phyloP scores from a whole-genome alignment of 225 moss, liverwort and hornwort species.

The Sphagnum tenellum region DNA sequence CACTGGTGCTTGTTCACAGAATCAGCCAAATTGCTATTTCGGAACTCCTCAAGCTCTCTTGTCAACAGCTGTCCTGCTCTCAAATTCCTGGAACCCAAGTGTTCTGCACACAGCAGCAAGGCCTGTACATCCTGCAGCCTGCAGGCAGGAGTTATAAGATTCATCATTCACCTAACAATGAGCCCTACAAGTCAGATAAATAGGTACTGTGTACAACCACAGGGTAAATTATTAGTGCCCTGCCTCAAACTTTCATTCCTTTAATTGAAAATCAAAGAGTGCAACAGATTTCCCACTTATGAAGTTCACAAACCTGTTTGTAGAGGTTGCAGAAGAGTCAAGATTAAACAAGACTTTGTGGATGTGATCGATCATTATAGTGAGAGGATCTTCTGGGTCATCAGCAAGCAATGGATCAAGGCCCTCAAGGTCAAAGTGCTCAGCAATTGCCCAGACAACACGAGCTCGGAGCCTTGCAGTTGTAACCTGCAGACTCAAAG shows the following conservation, averaged over 20 bases:
- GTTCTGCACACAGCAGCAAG: constrained; percentile 74
- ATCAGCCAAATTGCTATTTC: constrained; percentile 66
- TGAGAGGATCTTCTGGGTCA: constrained; percentile 90
- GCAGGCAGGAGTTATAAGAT: constrained; percentile 1
- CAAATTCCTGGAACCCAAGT: constrained; percentile 77
- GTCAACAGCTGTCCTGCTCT: constrained; percentile 78
- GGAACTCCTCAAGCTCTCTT: constrained; percentile 84
- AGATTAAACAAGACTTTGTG: constrained; percentile 78
- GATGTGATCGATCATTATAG: constrained; percentile 83
- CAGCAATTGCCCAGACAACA: constrained; percentile 84
- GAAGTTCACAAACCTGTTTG: constrained; percentile 37
- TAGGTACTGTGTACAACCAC: too few species aligned
- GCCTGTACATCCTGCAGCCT: constrained; percentile 97
- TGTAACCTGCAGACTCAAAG: constrained; percentile 32
- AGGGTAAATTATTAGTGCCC: too few species aligned
- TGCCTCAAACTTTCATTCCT: too few species aligned
- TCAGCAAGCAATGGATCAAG: constrained; percentile 86
- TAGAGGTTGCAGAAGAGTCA: constrained; percentile 58
- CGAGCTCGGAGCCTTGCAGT: constrained; percentile 75
- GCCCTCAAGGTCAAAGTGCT: constrained; percentile 89
- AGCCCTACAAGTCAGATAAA: too few species aligned
- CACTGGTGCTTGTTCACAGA: constrained; percentile 95
- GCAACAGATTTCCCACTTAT: too few species aligned
- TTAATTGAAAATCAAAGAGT: too few species aligned
- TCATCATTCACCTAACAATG: too few species aligned